A percentile compares a stretch with the other conserved stretches of the same genome.
phyloP scores from a whole-genome alignment of 163 green algal genomes.

The Trebouxia gelatinosa region DNA sequence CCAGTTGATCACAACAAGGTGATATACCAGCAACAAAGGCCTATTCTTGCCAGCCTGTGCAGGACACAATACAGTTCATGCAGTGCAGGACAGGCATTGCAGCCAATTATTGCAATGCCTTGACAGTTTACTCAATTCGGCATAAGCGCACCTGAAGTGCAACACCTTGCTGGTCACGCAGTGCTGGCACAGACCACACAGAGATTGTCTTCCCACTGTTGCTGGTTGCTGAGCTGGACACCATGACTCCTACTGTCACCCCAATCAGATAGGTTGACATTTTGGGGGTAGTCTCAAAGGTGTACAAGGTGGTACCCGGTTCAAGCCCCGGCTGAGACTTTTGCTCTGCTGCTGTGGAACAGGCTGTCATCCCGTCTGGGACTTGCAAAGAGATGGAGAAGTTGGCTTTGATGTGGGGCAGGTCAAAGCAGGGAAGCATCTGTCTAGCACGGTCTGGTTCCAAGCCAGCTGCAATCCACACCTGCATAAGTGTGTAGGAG shows the following conservation, averaged over 20 bases:
- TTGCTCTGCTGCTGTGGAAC: not conserved
- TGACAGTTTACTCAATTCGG: too few relatives aligned
- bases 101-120: too few relatives aligned
- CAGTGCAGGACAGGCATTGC: too few relatives aligned
- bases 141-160: constrained; percentile 26
- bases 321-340: constrained; percentile 1
- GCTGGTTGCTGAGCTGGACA: not conserved
- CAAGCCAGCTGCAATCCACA: not conserved
- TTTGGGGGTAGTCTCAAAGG: not conserved
- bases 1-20: too few relatives aligned
- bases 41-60: too few relatives aligned
- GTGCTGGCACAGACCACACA: constrained; percentile 18
- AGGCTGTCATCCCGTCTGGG: not conserved
- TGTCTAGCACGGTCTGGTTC: not conserved
- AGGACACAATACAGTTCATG: too few relatives aligned
- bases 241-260: constrained; percentile 8
- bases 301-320: not conserved
- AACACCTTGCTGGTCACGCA: not conserved
- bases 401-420: constrained; percentile 17
- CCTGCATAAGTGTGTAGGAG: not conserved
- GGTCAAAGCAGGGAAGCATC: constrained; percentile 24
- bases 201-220: constrained; percentile 5
- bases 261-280: constrained; percentile 26
- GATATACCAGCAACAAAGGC: too few relatives aligned
- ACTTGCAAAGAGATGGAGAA: constrained; percentile 4